A percentile compares a stretch with the other conserved stretches of the same genome.
phyloP scores from a whole-genome alignment of 2,329 filamentous ascomycete genomes.

The Paecilomyces sp. region DNA sequence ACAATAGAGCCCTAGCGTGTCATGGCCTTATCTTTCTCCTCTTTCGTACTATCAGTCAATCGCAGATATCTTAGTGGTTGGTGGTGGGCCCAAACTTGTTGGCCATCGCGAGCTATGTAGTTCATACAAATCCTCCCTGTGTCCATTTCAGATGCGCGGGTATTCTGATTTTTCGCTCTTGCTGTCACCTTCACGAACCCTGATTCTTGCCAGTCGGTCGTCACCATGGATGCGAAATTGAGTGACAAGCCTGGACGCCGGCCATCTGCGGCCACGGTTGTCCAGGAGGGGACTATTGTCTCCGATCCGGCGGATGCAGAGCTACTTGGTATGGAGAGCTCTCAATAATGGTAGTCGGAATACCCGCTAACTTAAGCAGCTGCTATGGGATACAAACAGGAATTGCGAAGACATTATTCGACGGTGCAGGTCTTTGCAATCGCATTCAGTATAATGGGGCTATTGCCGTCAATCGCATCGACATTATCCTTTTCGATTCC shows the following conservation, averaged over 20 bases:
- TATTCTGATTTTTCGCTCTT: neutral
- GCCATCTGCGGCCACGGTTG: neutral
- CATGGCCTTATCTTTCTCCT: neutral
- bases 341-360: neutral
- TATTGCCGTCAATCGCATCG: slow-evolving; percentile 54
- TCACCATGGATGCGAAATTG: neutral
- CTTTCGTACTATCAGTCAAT: neutral
- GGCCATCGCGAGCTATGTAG: neutral
- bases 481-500: slow-evolving; percentile 54
- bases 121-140: neutral
- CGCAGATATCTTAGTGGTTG: neutral
- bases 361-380: slow-evolving; percentile 12
- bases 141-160: neutral
- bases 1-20: neutral
- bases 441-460: slow-evolving; percentile 54
- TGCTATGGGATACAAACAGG: slow-evolving; percentile 49
- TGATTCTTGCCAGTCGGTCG: neutral
- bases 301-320: slow-evolving; percentile 16
- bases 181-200: neutral
- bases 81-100: neutral
- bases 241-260: neutral
- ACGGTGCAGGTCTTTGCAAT: slow-evolving; percentile 58
- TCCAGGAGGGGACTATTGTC: slow-evolving; percentile 8
- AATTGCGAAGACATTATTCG: slow-evolving; percentile 54
- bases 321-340: slow-evolving; percentile 15